A percentile compares a stretch with the other conserved stretches of the same genome.
Evolutionary conservation across 768 basidiomycete genomes (phyloP).

Genomic region (Mycena indigotica): DNA sequence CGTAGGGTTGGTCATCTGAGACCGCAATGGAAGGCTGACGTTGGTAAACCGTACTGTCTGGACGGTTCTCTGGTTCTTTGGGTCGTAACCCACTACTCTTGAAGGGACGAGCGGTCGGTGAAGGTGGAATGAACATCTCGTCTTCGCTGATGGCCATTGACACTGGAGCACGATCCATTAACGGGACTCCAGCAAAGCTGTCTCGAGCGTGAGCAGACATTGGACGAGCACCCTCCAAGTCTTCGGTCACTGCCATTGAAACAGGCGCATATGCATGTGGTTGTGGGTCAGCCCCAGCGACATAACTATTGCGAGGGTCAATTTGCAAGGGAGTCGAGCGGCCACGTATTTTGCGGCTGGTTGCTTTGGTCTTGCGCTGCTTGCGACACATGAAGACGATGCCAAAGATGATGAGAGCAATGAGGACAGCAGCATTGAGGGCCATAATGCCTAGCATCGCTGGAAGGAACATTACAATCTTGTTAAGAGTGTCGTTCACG

Average conservation of each 20-base stretch:
- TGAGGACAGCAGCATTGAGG: conserved; percentile 72
- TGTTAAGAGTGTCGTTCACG: conserved; percentile 59
- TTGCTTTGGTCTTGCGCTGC: conserved; percentile 35
- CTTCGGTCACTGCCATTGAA: conserved; percentile 64
- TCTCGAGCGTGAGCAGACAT: conserved; percentile 23
- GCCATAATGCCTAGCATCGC: conserved; percentile 76
- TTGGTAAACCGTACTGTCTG: conserved; percentile 19
- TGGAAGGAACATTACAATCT: conserved; percentile 67
- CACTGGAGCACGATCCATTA: conserved; percentile 19
- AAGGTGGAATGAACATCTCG: conserved; percentile 19
- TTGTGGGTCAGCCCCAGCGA: conserved; percentile 33
- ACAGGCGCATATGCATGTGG: conserved; percentile 71
- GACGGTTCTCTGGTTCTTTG: conserved; percentile 6
- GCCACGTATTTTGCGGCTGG: conserved; percentile 39
- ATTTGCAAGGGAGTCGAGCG: conserved; percentile 62
- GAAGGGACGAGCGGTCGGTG: conserved; percentile 16
- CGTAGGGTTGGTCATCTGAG: conserved; percentile 49
- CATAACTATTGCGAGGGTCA: conserved; percentile 47
- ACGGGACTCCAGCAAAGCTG: conserved; percentile 18
- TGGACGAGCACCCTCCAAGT: conserved; percentile 26
- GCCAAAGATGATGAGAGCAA: conserved; percentile 57
- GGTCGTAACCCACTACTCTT: conserved; percentile 21
- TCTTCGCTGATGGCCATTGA: conserved; percentile 23
- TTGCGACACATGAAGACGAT: conserved; percentile 56
- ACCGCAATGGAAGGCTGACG: conserved; percentile 35